phyloP scores from a whole-genome alignment of 768 basidiomycete species.

The Russula olivacea region DNA sequence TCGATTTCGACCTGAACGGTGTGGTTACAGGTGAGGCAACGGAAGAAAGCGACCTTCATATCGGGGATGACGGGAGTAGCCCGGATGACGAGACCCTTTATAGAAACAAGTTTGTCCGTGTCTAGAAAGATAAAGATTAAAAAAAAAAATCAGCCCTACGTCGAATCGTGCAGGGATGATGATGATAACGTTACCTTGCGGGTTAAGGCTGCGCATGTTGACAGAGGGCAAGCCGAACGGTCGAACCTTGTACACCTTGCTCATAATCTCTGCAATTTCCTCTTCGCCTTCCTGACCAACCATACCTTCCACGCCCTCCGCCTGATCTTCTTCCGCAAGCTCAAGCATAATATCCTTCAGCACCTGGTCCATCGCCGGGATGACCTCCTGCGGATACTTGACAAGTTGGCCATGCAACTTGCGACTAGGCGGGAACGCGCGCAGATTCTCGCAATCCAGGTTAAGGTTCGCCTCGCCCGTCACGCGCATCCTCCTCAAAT shows the following conservation, averaged over 20 bases:
- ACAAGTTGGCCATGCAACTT: constrained; percentile 80
- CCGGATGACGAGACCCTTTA: constrained; percentile 96
- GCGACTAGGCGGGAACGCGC: constrained; percentile 76
- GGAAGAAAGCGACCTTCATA: constrained; percentile 99
- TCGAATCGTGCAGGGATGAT: neutral
- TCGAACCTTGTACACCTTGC: constrained; percentile 84
- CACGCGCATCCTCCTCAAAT: constrained; percentile 79
- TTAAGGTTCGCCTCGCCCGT: constrained; percentile 94
- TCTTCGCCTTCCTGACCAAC: constrained; percentile 67
- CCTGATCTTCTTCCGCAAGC: constrained; percentile 74
- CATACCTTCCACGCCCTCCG: constrained; percentile 69
- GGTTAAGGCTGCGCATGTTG: constrained; percentile 96
- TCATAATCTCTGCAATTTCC: constrained; percentile 85
- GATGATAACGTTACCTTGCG: constrained; percentile 54
- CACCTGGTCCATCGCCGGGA: constrained; percentile 96
- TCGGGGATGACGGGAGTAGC: constrained; percentile 98
- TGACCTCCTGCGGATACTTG: constrained; percentile 95
- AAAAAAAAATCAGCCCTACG: neutral
- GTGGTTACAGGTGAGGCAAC: constrained; percentile 91
- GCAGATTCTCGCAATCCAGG: constrained; percentile 79
- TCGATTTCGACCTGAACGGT: constrained; percentile 98
- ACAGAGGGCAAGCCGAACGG: constrained; percentile 79
- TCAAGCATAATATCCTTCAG: constrained; percentile 91
- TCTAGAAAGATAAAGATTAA: constrained; percentile 53
- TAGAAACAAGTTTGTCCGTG: constrained; percentile 93